A percentile compares a stretch with the other conserved stretches of the same genome.
phyloP scores from a whole-genome alignment of 495 filamentous ascomycete species.

The Trichoderma reesei region DNA sequence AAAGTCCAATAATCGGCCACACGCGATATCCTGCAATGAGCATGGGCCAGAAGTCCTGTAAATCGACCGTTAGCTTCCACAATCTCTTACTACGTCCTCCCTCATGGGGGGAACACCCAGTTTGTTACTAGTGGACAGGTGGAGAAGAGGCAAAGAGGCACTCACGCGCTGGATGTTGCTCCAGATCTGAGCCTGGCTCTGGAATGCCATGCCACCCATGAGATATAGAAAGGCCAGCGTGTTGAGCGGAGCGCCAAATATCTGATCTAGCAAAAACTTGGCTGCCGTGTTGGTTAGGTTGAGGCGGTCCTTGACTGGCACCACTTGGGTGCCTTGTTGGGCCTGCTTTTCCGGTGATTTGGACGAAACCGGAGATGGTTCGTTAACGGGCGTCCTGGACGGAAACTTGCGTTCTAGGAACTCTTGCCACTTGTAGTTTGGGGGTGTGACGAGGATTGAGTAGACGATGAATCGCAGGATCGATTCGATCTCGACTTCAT shows the following conservation, averaged over 20 bases:
- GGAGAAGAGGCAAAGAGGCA: not conserved
- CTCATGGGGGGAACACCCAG: not conserved
- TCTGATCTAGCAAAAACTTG: not conserved
- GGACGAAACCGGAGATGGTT: not conserved
- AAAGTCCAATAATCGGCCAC: not conserved
- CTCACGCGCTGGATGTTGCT: not conserved
- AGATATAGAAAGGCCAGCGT: slow-evolving; percentile 1
- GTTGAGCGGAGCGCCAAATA: not conserved
- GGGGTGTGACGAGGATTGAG: not conserved
- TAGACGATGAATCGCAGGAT: not conserved
- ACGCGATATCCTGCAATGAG: slow-evolving; percentile 4
- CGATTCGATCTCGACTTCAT: not conserved
- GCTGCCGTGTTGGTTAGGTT: not conserved
- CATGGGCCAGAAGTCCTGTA: slow-evolving; percentile 3
- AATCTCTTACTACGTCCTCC: not conserved
- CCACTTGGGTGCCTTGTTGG: not conserved
- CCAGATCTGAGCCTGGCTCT: not conserved
- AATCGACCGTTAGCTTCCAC: not conserved
- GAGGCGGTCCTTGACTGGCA: not conserved
- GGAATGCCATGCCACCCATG: slow-evolving; percentile 6
- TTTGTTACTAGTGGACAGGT: not conserved
- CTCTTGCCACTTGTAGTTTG: slow-evolving; percentile 5
- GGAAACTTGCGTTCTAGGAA: not conserved
- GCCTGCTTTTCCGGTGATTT: not conserved
- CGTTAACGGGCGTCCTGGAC: not conserved